Conservation (phyloP, 164 flowering plant genomes). For the Aristolochia fimbriata region DNA sequence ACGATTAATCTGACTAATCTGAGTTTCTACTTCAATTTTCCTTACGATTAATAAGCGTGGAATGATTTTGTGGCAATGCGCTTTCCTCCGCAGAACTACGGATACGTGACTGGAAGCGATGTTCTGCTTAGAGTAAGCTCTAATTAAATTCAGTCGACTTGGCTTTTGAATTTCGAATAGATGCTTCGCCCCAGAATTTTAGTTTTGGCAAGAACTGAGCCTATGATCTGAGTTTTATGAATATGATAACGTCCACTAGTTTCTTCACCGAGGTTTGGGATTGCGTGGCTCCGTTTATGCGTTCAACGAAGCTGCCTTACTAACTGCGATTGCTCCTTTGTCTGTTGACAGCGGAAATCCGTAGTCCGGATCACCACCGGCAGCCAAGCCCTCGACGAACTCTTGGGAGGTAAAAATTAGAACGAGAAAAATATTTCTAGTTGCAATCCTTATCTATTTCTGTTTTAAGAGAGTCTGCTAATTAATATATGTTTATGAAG, state of each 20-base stretch:
- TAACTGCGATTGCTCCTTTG: no score
- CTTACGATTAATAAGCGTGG: no score
- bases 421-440: not conserved
- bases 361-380: conserved; percentile 88
- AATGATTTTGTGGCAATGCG: no score
- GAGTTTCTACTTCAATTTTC: no score
- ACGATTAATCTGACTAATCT: no score
- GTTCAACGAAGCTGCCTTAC: no score
- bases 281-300: no score
- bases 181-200: no score
- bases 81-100: conserved; percentile 50
- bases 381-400: conserved; percentile 94
- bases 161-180: not conserved
- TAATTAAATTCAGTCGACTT: not conserved
- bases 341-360: conserved; percentile 53
- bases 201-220: not conserved
- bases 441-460: not conserved
- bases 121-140: conserved; percentile 73
- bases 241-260: not conserved
- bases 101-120: conserved; percentile 97
- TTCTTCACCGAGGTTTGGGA: not conserved
- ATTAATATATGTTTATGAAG: conserved; percentile 23
- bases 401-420: conserved; percentile 65
- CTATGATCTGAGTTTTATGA: conserved; percentile 1
- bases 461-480: no score